A percentile compares a stretch with the other conserved stretches of the same genome.
These are phyloP conservation scores for Euphorbia tirucalli DNA, from an alignment of 345 rosid genomes.

Conservation along the genomic window DNA sequence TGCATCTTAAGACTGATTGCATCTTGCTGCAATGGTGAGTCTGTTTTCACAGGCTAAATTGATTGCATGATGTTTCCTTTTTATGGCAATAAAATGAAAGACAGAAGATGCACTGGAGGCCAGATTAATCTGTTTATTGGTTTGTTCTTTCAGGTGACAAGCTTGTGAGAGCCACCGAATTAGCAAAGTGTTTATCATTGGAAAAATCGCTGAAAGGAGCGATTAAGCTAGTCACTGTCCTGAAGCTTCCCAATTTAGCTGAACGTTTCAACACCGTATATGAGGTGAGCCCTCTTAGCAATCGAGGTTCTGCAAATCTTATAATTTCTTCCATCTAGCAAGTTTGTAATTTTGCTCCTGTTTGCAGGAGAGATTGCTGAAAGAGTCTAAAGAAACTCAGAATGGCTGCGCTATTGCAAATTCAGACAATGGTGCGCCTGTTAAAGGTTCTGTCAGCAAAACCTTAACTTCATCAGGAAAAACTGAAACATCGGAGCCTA, in stretches of 20 bases:
- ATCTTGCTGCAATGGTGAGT: conserved; percentile 89
- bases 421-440: conserved; percentile 13
- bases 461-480: conserved; percentile 25
- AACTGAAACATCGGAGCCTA: conserved; percentile 36
- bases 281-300: conserved; percentile 47
- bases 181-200: conserved; percentile 63
- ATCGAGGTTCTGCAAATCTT: neutral
- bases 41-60: neutral
- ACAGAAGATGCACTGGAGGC: neutral
- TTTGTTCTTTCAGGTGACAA: conserved; percentile 61
- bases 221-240: conserved; percentile 76
- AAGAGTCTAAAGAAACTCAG: conserved; percentile 38
- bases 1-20: conserved; percentile 86
- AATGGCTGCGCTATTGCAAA: conserved; percentile 17
- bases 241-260: conserved; percentile 90
- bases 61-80: neutral
- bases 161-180: conserved; percentile 76
- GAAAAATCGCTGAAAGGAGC: conserved; percentile 90
- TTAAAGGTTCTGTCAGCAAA: conserved; percentile 27
- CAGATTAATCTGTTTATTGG: neutral
- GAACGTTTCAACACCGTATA: conserved; percentile 75
- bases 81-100: neutral
- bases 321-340: neutral
- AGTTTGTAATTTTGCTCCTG: conserved; percentile 10
- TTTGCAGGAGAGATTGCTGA: conserved; percentile 71